These are phyloP conservation scores for Cytospora piceae DNA, from an alignment of 2,329 filamentous ascomycete genomes.

Conservation along the genomic window DNA sequence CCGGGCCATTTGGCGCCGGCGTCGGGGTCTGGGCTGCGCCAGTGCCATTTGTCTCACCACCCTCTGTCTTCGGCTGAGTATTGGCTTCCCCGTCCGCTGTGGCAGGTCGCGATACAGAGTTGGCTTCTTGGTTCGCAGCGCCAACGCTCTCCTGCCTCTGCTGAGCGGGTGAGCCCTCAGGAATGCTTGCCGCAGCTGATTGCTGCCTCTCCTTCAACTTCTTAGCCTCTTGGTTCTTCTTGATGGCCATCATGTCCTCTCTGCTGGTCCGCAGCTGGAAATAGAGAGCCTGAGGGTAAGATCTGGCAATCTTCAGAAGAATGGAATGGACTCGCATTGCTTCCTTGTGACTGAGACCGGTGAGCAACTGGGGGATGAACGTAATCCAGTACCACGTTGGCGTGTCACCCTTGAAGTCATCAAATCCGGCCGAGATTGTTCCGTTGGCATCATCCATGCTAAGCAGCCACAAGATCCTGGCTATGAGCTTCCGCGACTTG, in stretches of 20 bases:
- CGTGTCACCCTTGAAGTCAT: constrained; percentile 96
- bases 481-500: constrained; percentile 91
- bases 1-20: constrained; percentile 17
- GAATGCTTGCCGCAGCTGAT: constrained; percentile 49
- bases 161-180: constrained; percentile 51
- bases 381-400: constrained; percentile 99
- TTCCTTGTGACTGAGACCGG: constrained; percentile 88
- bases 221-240: constrained; percentile 82
- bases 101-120: constrained; percentile 48
- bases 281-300: constrained; percentile 93
- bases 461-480: constrained; percentile 91
- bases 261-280: constrained; percentile 92
- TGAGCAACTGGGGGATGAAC: constrained; percentile 94
- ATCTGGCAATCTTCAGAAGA: constrained; percentile 90
- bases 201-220: constrained; percentile 57
- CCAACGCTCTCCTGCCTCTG: constrained; percentile 56
- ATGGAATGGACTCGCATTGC: constrained; percentile 84
- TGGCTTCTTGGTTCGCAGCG: constrained; percentile 40
- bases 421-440: constrained; percentile 81
- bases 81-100: constrained; percentile 54
- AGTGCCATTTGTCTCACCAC: constrained; percentile 40
- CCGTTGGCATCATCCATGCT: constrained; percentile 90
- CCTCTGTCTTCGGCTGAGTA: constrained; percentile 51
- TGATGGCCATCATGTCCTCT: constrained; percentile 91
- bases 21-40: constrained; percentile 21